A percentile compares a stretch with the other conserved stretches of the same genome.
These are phyloP conservation scores for Pseudocercospora macadamiae DNA, from an alignment of 2,329 filamentous ascomycete species.

Conservation along the genomic window DNA sequence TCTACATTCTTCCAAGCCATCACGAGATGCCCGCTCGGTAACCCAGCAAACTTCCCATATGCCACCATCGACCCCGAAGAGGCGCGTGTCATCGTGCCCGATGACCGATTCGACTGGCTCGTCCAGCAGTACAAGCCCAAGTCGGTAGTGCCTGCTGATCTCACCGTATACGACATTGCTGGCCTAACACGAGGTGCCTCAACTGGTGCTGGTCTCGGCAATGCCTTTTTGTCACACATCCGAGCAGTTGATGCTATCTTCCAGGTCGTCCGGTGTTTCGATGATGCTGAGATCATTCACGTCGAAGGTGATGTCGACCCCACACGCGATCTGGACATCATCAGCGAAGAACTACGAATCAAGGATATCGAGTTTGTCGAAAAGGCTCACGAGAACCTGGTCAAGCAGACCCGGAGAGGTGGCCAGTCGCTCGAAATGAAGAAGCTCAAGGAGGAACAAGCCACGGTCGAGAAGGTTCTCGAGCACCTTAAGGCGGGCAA, in stretches of 20 bases:
- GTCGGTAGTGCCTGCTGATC: constrained; percentile 91
- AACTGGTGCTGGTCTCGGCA: constrained; percentile 95
- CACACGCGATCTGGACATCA: constrained; percentile 90
- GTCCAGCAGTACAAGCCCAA: constrained; percentile 97
- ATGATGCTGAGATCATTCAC: constrained; percentile 99
- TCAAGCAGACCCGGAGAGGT: constrained; percentile 93
- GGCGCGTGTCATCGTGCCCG: constrained; percentile 93
- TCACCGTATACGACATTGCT: constrained; percentile 98
- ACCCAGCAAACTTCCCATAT: constrained; percentile 99
- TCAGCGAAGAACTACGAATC: constrained; percentile 91
- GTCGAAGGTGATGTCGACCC: constrained; percentile 99
- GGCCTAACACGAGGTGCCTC: constrained; percentile 94
- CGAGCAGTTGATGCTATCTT: constrained; percentile 64
- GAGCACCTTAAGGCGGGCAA: constrained; percentile 83
- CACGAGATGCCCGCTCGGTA: constrained; percentile 95
- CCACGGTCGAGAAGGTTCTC: constrained; percentile 87
- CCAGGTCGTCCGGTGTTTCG: constrained; percentile 59
- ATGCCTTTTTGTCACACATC: constrained; percentile 97
- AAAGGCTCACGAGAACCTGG: constrained; percentile 87
- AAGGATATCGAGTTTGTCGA: constrained; percentile 99
- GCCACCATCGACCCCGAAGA: constrained; percentile 99
- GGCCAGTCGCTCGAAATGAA: constrained; percentile 97
- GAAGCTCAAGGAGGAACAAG: constrained; percentile 93
- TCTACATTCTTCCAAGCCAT: constrained; percentile 99
- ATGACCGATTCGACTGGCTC: constrained; percentile 95